These are phyloP conservation scores for Euphorbia pulcherrima DNA, from an alignment of 345 rosid species.

Conservation along the genomic window DNA sequence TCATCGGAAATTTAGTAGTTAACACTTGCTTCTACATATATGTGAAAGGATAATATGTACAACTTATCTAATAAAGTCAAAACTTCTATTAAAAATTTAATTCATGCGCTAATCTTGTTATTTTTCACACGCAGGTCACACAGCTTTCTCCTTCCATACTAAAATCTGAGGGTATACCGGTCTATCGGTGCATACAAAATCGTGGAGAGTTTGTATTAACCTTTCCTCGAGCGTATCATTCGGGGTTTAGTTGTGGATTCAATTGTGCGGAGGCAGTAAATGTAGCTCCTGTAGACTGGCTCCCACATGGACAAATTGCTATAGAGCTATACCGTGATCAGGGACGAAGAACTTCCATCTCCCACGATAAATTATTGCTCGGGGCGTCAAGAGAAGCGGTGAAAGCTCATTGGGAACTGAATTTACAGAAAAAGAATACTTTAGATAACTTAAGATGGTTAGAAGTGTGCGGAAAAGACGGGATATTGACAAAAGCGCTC, in stretches of 20 bases:
- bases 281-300: constrained; percentile 99
- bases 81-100: too few species aligned
- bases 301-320: constrained; percentile 95
- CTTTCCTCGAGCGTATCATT: constrained; percentile 97
- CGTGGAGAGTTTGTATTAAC: constrained; percentile 95
- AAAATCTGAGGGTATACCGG: constrained; percentile 88
- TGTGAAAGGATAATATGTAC: too few species aligned
- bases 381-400: constrained; percentile 99
- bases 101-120: not conserved
- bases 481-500: constrained; percentile 70
- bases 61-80: too few species aligned
- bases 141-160: constrained; percentile 93
- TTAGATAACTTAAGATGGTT: constrained; percentile 81
- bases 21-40: too few species aligned
- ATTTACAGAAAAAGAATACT: constrained; percentile 70
- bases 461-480: constrained; percentile 78
- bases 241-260: constrained; percentile 94
- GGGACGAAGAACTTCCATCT: constrained; percentile 90
- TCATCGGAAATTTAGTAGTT: too few species aligned
- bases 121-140: constrained; percentile 66
- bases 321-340: constrained; percentile 82
- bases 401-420: constrained; percentile 93
- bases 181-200: constrained; percentile 82
- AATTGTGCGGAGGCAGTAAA: constrained; percentile 99
- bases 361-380: constrained; percentile 92